These are phyloP conservation scores for Sonneratia caseolaris DNA, from an alignment of 345 rosid genomes.

Conservation along the genomic window DNA sequence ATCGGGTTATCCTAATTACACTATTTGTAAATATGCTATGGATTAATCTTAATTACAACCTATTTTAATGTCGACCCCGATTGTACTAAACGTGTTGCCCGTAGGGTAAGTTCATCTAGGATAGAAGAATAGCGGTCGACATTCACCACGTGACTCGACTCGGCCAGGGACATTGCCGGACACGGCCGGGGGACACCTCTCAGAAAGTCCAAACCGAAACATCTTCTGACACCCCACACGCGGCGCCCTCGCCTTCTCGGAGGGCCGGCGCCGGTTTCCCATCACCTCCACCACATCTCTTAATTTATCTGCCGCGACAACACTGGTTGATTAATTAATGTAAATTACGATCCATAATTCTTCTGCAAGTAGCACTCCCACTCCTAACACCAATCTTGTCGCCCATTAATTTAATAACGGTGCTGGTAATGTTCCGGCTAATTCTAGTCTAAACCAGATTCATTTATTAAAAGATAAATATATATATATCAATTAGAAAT, in stretches of 20 bases:
- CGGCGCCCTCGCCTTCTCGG: constrained; percentile 20
- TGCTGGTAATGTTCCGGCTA: too few species aligned
- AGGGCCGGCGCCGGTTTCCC: constrained; percentile 10
- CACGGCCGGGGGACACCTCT: neutral
- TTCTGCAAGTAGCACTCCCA: neutral
- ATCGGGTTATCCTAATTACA: too few species aligned
- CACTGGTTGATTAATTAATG: neutral
- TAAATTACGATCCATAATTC: neutral
- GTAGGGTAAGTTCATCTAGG: neutral
- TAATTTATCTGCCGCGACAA: neutral
- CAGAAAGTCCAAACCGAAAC: neutral
- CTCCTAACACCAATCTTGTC: neutral
- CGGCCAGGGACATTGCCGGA: constrained; percentile 4
- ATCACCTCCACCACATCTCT: neutral
- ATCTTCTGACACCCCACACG: constrained; percentile 31
- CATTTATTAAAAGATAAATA: too few species aligned
- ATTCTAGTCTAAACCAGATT: too few species aligned
- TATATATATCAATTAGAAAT: too few species aligned
- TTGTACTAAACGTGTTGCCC: too few species aligned
- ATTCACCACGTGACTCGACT: neutral
- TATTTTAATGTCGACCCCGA: too few species aligned
- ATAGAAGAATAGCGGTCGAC: neutral
- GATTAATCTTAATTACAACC: too few species aligned
- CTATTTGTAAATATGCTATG: too few species aligned
- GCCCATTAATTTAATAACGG: too few species aligned